Percentiles rank a stretch among this genome's conserved stretches.
Evolutionary conservation across 805 yeast species (phyloP).

Genomic region (Candida broadrunensis): DNA sequence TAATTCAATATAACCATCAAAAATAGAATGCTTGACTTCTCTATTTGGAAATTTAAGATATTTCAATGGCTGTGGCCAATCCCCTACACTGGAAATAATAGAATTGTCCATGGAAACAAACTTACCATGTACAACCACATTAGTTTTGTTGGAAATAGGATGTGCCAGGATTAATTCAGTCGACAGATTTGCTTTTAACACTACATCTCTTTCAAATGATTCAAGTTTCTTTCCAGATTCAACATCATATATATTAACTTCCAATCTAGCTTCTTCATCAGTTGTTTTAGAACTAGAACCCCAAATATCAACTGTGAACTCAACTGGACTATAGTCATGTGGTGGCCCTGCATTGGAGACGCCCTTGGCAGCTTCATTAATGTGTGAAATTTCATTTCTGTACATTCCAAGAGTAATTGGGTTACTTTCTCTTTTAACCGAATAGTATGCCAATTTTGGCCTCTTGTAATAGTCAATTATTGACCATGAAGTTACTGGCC

Average conservation of each 20-base stretch:
- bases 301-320: constrained; percentile 37
- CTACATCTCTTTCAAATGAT: constrained; percentile 9
- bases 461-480: constrained; percentile 38
- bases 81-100: constrained; percentile 29
- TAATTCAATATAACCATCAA: constrained; percentile 20
- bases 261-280: constrained; percentile 17
- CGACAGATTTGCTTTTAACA: constrained; percentile 22
- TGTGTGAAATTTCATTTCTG: constrained; percentile 13
- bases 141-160: constrained; percentile 10
- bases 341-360: constrained; percentile 11
- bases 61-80: constrained; percentile 53
- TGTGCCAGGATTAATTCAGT: constrained; percentile 22
- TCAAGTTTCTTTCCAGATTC: constrained; percentile 26
- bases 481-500: constrained; percentile 55
- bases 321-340: constrained; percentile 22
- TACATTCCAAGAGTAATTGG: constrained; percentile 32
- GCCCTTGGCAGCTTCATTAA: constrained; percentile 5
- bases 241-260: constrained; percentile 26
- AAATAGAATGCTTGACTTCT: constrained; percentile 16
- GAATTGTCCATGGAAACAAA: constrained; percentile 11
- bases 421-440: constrained; percentile 42
- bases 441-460: constrained; percentile 47
- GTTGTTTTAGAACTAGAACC: constrained; percentile 30
- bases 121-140: constrained; percentile 14
- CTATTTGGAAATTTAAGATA: constrained; percentile 30